phyloP scores from a whole-genome alignment of 768 basidiomycete species.

The Tylopilus subfusipes region DNA sequence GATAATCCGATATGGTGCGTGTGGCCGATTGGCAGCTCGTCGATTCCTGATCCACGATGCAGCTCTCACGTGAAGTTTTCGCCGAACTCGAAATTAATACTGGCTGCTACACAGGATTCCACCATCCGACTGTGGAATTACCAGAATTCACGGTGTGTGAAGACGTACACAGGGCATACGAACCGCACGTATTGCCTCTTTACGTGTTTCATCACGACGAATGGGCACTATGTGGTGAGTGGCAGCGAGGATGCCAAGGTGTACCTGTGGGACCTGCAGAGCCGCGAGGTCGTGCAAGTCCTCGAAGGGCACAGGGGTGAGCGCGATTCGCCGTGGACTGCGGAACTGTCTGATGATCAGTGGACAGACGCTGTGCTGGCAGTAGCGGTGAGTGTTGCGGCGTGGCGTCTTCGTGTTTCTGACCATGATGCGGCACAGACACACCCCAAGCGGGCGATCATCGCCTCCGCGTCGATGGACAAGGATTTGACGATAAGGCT shows the following conservation, averaged over 20 bases:
- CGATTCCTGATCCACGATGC: slow-evolving; percentile 5
- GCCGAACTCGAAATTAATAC: slow-evolving; percentile 85
- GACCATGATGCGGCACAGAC: slow-evolving; percentile 44
- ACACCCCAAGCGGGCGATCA: slow-evolving; percentile 68
- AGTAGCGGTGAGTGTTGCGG: slow-evolving; percentile 54
- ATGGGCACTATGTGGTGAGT: slow-evolving; percentile 70
- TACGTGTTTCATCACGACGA: slow-evolving; percentile 57
- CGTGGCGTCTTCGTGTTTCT: neutral
- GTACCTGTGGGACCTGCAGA: slow-evolving; percentile 88
- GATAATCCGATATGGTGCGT: slow-evolving; percentile 88
- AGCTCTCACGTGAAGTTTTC: slow-evolving; percentile 90
- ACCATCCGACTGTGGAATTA: slow-evolving; percentile 95
- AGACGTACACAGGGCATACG: slow-evolving; percentile 85
- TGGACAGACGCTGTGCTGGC: slow-evolving; percentile 63
- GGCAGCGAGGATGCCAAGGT: slow-evolving; percentile 90
- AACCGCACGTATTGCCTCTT: slow-evolving; percentile 84
- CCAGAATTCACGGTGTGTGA: slow-evolving; percentile 84
- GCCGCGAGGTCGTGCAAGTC: slow-evolving; percentile 67
- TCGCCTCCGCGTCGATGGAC: slow-evolving; percentile 89
- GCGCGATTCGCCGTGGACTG: slow-evolving; percentile 2
- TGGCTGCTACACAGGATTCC: slow-evolving; percentile 92
- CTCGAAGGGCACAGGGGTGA: slow-evolving; percentile 80
- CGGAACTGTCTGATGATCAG: neutral
- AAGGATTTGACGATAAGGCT: slow-evolving; percentile 82
- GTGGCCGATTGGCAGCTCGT: neutral